Evolutionary conservation across 495 filamentous ascomycete species (phyloP), one percentile per base, ranked within the genome.

Genomic region (Lophium mytilinum): DNA sequence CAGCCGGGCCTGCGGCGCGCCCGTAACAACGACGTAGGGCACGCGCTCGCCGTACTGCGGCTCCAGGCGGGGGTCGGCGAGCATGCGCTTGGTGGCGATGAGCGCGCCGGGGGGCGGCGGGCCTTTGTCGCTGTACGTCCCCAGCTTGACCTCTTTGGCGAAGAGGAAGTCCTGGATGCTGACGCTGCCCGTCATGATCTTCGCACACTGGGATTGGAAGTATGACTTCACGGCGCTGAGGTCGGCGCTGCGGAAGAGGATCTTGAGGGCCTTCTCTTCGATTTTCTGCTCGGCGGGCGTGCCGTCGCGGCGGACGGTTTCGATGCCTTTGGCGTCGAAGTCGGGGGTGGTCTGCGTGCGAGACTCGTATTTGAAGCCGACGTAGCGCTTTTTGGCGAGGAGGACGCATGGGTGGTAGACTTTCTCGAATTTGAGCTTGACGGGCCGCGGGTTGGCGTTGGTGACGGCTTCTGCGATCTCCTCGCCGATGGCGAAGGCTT

Each of bases 351-450:
- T 75, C 67, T 98, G 92, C 15, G 79, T 72, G 24, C 79, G 81
- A 58, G 78, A 80, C 67, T 98, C 93, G 72, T 94, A 98, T 68
- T 95, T 96, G 76, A 95, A 96, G 19, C 93, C 93, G 37, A 96
- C 94, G 66, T 98, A 98, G 37, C 93, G 87, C 71, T 98, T 98
- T 75, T 97, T 98, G 21, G 94, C 89, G 0, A 98, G 80, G 3
- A 98, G 79, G 0, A 96, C 83, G 65, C 91, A 96, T 0, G 93
- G 94, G 51, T 90, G 84, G 69, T 98, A 98, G 11, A 98, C 93
- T 65, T 98, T 98, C 71, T 98, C 94, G 65, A 98, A 96, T 68
- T 96, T 96, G 56, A 98, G 83, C 71, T 96, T 97, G 52, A 98
- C 75, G 0, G 93, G 93, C 9, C 88, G 81, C 9, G 93, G 93